Conservation (phyloP, 2,329 filamentous ascomycete species). For the Aspergillus sp. region DNA sequence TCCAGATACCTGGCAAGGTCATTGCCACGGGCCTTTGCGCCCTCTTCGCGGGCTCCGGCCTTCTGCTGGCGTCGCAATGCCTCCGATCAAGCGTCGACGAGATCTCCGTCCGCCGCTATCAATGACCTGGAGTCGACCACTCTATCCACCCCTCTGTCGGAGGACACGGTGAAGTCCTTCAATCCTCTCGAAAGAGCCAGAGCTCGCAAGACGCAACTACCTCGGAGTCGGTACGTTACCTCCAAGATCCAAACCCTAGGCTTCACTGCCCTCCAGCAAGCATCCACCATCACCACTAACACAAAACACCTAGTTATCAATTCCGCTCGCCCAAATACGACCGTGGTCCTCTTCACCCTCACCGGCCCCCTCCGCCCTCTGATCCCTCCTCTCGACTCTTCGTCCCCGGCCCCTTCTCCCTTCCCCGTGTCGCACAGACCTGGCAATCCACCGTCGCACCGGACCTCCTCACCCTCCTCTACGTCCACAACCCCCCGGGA, state of each 20-base stretch:
- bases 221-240: slow-evolving; percentile 55
- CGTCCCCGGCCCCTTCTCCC: slow-evolving; percentile 84
- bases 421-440: slow-evolving; percentile 84
- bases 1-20: slow-evolving; percentile 43
- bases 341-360: slow-evolving; percentile 87
- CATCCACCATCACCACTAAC: slow-evolving; percentile 5
- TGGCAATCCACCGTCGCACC: slow-evolving; percentile 82
- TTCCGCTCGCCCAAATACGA: slow-evolving; percentile 94
- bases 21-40: slow-evolving; percentile 37
- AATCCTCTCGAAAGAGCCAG: slow-evolving; percentile 53
- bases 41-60: slow-evolving; percentile 33
- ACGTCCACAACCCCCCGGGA: slow-evolving; percentile 81
- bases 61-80: slow-evolving; percentile 48
- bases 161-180: slow-evolving; percentile 49
- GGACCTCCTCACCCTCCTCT: slow-evolving; percentile 86
- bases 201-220: slow-evolving; percentile 46
- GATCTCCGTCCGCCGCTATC: slow-evolving; percentile 33
- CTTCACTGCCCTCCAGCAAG: slow-evolving; percentile 2
- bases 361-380: slow-evolving; percentile 83
- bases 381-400: slow-evolving; percentile 87
- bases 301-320: slow-evolving; percentile 69
- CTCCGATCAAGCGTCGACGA: slow-evolving; percentile 44
- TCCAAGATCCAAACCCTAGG: not conserved
- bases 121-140: slow-evolving; percentile 53
- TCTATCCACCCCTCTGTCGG: slow-evolving; percentile 40